Evolutionary conservation across 352 stramenopile genomes (phyloP), one percentile per base, ranked within the genome.

Genomic region (Globisporangium heterothallicum): DNA sequence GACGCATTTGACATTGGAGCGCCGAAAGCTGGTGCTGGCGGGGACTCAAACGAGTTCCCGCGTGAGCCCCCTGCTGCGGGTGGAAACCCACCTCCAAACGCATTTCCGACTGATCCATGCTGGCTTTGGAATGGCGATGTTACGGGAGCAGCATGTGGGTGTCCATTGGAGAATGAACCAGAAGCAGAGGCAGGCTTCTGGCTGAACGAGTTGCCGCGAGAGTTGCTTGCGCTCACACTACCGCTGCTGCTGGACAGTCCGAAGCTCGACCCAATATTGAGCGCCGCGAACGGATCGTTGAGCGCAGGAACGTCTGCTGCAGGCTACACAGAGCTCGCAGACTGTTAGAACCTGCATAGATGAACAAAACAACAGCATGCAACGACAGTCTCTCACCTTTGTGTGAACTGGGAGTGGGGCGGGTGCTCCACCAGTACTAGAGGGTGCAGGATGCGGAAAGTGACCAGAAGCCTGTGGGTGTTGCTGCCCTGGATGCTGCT

Each of bases 261-360:
- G n/a, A n/a, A n/a, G n/a, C n/a, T n/a, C n/a, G n/a, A n/a, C n/a
- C n/a, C 76, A 16, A 90, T 68, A 46, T 72, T 84, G 1, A 92
- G 68, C 4, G 82, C 74, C 6, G 82, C 76, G 46, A 92, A 92
- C 14, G 77, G 82, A 50, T 92, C 82, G 34, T 79, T 86, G 41
- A 87, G 58, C 6, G 72, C 66, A 34, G 73, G 32, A n/a, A 53
- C 51, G 10, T 70, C 63, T 34, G 61, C 61, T 13, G 38, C 30
- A 36, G 54, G 16, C 46, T 41, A 59, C n/a, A 26, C 42, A 35
- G 7, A 30, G 46, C 7, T 54, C 6, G 35, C 8, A 34, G 40
- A 58, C 21, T 6, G 26, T 46, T 18, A 41, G 12, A 45, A 38
- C 32, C 12, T 42, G 21, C 21, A 12, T 2, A 25, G 22, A 34